phyloP scores from a whole-genome alignment of 768 basidiomycete genomes.

The Pleurotus citrinopileatus region DNA sequence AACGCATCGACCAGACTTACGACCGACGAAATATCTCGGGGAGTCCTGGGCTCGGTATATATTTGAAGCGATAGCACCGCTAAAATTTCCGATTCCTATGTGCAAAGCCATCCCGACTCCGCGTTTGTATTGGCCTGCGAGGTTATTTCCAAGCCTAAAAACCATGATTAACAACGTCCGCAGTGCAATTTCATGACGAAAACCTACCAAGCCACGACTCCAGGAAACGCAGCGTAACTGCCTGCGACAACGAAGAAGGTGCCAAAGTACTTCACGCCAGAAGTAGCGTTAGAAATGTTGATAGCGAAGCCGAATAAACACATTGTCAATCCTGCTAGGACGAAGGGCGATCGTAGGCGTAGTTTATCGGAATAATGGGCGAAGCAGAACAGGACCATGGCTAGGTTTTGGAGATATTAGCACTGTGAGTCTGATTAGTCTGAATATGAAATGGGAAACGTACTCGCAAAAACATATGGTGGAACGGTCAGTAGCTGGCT shows the following conservation, averaged over 20 bases:
- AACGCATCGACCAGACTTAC: conserved; percentile 34
- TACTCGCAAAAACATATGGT: conserved; percentile 63
- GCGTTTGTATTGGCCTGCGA: conserved; percentile 69
- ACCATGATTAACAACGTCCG: background rate
- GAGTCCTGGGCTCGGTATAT: conserved; percentile 58
- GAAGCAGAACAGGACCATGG: conserved; percentile 48
- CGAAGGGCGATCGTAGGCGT: conserved; percentile 54
- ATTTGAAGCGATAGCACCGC: conserved; percentile 61
- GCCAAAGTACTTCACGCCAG: conserved; percentile 68
- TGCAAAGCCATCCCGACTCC: conserved; percentile 66
- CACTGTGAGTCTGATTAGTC: background rate
- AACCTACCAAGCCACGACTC: conserved; percentile 56
- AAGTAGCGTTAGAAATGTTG: conserved; percentile 51
- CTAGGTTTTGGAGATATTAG: conserved; percentile 24
- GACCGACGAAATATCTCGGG: conserved; percentile 61
- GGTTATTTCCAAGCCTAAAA: conserved; percentile 63
- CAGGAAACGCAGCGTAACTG: conserved; percentile 59
- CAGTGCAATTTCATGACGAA: background rate
- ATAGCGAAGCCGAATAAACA: conserved; percentile 60
- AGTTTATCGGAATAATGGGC: conserved; percentile 59
- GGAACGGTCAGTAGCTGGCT: conserved; percentile 69
- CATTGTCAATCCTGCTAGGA: conserved; percentile 48
- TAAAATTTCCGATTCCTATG: conserved; percentile 64
- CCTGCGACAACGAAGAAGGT: conserved; percentile 68
- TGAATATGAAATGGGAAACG: conserved; percentile 16